Base-by-base conservation (phyloP, 345 rosid genomes). In the Triadica sebifera region DNA sequence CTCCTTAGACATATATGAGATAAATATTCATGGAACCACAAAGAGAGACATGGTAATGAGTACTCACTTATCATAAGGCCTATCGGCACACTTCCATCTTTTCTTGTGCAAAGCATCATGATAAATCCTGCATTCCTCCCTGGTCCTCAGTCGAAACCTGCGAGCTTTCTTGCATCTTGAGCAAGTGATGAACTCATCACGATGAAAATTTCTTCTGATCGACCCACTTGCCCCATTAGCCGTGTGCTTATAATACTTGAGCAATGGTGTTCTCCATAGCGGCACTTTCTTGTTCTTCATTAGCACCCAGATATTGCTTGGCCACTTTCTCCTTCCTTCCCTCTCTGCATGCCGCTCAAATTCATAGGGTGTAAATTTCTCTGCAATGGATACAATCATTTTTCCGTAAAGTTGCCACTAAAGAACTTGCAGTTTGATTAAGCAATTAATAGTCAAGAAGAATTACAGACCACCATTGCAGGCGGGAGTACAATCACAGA, bases 151-250 rank as follows among this genome's bases (percentile, higher is more conserved):
- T 12, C 46, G 67, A 52, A 73, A 63, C 69, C 76, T 73, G 58
- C 68, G 65, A 5, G 63, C 38, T 52, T 73, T 73, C 12, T 61
- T 61, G 61, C 76, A 73, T 20, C 4, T 13, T 0, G 37, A 61
- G 76, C 76, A 73, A 17, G 7, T 6, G 11, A 73, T 73, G 76
- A 73, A 73, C 62, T 73, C 76, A 39, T 73, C 76, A 4, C 76
- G 61, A 37, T 73, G 76, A 22, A 63, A 34, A 8, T 12, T 64
- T 52, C 61, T 51, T 64, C 8, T 50, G 13, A 15, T 39, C 6
- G 50, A 51, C 12, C 49, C 61, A 38, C 59, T 64, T 17, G 70
- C 76, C 20, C 45, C 62, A 50, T 73, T 73, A 9, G 76, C 59
- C 1, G 7, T 22, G 17, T 63, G 76, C 59, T 63, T 73, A 34